Base-by-base conservation (phyloP, 495 filamentous ascomycete species). In the Thozetella sp. region DNA sequence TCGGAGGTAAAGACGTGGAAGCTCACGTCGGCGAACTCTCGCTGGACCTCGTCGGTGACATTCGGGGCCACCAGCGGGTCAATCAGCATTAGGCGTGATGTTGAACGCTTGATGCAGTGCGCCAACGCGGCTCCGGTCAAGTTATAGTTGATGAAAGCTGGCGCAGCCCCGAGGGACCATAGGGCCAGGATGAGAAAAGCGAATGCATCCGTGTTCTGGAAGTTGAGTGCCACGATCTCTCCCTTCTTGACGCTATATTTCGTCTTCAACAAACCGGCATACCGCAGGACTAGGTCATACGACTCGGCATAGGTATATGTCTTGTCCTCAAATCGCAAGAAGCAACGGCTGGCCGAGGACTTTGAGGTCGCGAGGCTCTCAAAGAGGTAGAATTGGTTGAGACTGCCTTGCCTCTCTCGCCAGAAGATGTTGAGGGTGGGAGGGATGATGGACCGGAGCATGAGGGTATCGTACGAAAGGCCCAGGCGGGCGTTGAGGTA, bases 81-180 rank as follows among this genome's bases (percentile, higher is more conserved):
- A 1, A 97, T 84, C 2, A 99, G 57, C 22, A 97, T 62, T 2
- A 98, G 70, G 13, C 84, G 78, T 2, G 93, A 78, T 0, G 84
- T 88, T 0, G 91, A 90, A 10, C 86, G 83, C 55, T 80, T 86
- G 15, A 98, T 79, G 53, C 90, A 94, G 71, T 99, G 94, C 25
- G 88, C 69, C 59, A 99, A 75, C 1, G 93, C 81, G 25, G 91
- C 85, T 13, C 88, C 90, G 1, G 81, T 79, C 48, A 98, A 71
- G 64, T 97, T 98, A 73, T 95, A 96, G 71, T 99, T 99, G 76
- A 99, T 90, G 60, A 96, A 91, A 0, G 94, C 95, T n/a, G 94
- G 93, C 24, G 83, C 84, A 0, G 91, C 93, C 0, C 95, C 95
- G 43, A 98, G 86, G 19, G 88, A 86, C 93, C 94, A 97, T 26